Conservation (phyloP, 208 protist species). For the Crithidia mellificae region DNA sequence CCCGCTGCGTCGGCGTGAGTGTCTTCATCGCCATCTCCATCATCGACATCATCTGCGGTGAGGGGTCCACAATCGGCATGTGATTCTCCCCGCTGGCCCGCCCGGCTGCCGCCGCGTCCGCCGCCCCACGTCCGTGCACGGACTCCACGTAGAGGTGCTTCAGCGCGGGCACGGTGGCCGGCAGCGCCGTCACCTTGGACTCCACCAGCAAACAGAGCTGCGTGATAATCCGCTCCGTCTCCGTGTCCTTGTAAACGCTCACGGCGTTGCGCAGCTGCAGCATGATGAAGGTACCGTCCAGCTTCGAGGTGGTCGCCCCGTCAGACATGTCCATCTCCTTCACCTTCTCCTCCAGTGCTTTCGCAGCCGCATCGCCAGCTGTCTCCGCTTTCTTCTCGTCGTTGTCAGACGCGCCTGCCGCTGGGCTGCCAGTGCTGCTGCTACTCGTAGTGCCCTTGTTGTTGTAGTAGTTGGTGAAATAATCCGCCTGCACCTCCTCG, state of each 20-base stretch:
- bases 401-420: background rate
- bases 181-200: slow-evolving; percentile 48
- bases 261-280: slow-evolving; percentile 54
- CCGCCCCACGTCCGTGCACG: slow-evolving; percentile 20
- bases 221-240: slow-evolving; percentile 61
- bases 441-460: background rate
- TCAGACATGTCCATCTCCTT: background rate
- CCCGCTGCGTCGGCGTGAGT: slow-evolving; percentile 51
- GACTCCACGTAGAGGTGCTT: slow-evolving; percentile 28
- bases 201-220: slow-evolving; percentile 65
- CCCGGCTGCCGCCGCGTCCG: slow-evolving; percentile 18
- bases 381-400: background rate
- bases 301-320: background rate
- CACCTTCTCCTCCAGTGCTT: background rate
- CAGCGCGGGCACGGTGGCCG: slow-evolving; percentile 46
- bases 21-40: slow-evolving; percentile 80
- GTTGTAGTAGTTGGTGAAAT: slow-evolving; percentile 35
- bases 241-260: slow-evolving; percentile 53
- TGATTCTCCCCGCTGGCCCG: slow-evolving; percentile 21
- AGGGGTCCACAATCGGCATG: slow-evolving; percentile 13
- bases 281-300: slow-evolving; percentile 45
- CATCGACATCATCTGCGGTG: slow-evolving; percentile 46
- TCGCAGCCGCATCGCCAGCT: background rate
- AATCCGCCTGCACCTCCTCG: slow-evolving; percentile 65
- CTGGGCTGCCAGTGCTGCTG: background rate